Conservation (phyloP, 805 yeast genomes). For the Lachancea waltii region DNA sequence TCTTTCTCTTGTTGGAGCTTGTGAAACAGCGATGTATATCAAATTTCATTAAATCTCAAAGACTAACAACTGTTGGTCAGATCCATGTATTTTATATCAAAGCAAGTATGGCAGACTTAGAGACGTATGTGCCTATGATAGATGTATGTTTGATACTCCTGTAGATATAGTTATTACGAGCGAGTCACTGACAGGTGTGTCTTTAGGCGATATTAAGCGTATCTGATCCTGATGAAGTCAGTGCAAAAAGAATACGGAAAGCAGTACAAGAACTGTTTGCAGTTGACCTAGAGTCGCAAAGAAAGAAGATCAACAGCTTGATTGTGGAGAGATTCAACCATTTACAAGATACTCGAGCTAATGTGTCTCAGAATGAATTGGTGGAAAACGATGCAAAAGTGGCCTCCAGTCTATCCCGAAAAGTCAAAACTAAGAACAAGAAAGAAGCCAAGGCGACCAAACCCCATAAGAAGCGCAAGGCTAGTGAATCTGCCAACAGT, state of each 20-base stretch:
- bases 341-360: slow-evolving; percentile 35
- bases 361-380: slow-evolving; percentile 33
- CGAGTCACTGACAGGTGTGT: no score
- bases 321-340: slow-evolving; percentile 53
- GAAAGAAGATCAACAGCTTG: slow-evolving; percentile 53
- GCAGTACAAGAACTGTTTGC: slow-evolving; percentile 68
- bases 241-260: slow-evolving; percentile 63
- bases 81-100: background rate
- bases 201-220: slow-evolving; percentile 69
- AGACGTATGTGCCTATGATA: slow-evolving; percentile 51
- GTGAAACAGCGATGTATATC: background rate
- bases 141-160: slow-evolving; percentile 40
- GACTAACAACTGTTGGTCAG: background rate
- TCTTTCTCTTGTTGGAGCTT: background rate
- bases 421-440: slow-evolving; percentile 15
- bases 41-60: background rate
- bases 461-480: slow-evolving; percentile 16
- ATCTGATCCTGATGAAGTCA: slow-evolving; percentile 60
- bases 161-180: no score
- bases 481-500: slow-evolving; percentile 26
- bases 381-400: slow-evolving; percentile 45
- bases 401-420: slow-evolving; percentile 42
- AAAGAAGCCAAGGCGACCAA: slow-evolving; percentile 10
- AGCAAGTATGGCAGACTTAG: slow-evolving; percentile 12
- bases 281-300: slow-evolving; percentile 43